Conservation (phyloP, 139 green algal species). For the Bryopsis sp. region DNA sequence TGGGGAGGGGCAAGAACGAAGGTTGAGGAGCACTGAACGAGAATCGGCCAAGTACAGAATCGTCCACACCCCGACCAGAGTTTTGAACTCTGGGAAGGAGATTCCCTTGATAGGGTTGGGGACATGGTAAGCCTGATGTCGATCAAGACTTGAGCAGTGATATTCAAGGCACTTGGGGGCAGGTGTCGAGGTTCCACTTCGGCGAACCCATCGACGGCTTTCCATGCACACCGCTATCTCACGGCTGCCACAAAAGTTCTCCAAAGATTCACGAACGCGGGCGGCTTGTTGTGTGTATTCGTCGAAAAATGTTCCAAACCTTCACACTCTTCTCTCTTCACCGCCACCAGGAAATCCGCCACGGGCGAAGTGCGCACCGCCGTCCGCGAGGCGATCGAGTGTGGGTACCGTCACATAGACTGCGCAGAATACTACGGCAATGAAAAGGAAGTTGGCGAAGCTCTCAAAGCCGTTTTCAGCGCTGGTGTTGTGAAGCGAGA, state of each 20-base stretch:
- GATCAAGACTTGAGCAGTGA: neutral
- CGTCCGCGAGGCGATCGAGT: slow-evolving; percentile 35
- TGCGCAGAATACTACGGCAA: slow-evolving; percentile 42
- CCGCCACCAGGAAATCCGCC: slow-evolving; percentile 29
- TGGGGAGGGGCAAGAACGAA: no score
- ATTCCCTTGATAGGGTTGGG: slow-evolving; percentile 55
- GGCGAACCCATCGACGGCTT: neutral
- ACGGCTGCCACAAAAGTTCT: neutral
- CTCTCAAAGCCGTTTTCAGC: slow-evolving; percentile 26
- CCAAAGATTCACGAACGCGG: no score
- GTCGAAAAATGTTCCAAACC: no score
- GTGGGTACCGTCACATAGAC: slow-evolving; percentile 55
- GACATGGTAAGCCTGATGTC: slow-evolving; percentile 35
- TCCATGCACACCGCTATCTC: no score
- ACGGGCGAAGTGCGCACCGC: slow-evolving; percentile 36
- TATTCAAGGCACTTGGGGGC: no score
- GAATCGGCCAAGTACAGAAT: no score
- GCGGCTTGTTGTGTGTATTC: neutral
- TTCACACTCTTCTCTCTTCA: neutral
- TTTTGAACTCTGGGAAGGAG: slow-evolving; percentile 32
- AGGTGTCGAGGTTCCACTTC: neutral
- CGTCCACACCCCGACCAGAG: no score
- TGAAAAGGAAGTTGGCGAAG: slow-evolving; percentile 46
- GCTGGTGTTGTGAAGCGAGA: slow-evolving; percentile 39
- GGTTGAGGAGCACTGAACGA: no score